Percentiles rank a stretch among this genome's conserved stretches.
Evolutionary conservation across 164 flowering plant genomes (phyloP).

Genomic region (Tetrastigma voinierianum): DNA sequence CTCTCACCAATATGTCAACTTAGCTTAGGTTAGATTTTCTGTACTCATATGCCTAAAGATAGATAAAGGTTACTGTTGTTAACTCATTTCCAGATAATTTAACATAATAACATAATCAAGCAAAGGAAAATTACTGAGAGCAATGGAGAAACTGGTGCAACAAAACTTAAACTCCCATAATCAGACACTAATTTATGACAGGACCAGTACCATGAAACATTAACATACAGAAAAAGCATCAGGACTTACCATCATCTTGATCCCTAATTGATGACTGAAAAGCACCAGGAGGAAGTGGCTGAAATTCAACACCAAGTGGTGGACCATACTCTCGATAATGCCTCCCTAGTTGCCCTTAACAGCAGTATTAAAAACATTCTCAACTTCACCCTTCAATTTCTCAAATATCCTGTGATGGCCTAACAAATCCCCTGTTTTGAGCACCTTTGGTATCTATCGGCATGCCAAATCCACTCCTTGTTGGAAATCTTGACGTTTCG

Average conservation of each 20-base stretch:
- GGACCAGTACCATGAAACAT: not conserved
- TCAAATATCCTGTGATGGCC: slow-evolving; percentile 72
- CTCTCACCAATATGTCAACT: not conserved
- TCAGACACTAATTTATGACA: not conserved
- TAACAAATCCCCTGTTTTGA: slow-evolving; percentile 31
- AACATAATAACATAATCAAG: not conserved
- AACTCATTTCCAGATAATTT: not conserved
- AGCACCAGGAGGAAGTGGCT: slow-evolving; percentile 88
- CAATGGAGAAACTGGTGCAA: not conserved
- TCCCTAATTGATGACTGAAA: slow-evolving; percentile 48
- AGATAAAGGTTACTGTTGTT: not conserved
- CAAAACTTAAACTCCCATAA: not conserved
- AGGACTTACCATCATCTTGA: slow-evolving; percentile 31
- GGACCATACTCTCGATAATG: slow-evolving; percentile 83
- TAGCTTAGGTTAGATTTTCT: not conserved
- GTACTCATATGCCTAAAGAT: not conserved
- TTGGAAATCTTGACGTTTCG: slow-evolving; percentile 30
- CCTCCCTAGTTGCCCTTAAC: slow-evolving; percentile 83
- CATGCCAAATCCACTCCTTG: slow-evolving; percentile 23
- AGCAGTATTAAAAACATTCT: slow-evolving; percentile 75
- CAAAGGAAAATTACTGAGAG: not conserved
- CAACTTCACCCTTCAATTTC: slow-evolving; percentile 68
- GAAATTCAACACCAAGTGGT: slow-evolving; percentile 69
- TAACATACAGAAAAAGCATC: not conserved
- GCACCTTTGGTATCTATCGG: slow-evolving; percentile 21